A percentile compares a stretch with the other conserved stretches of the same genome.
Evolutionary conservation across 495 filamentous ascomycete species (phyloP).

Genomic region (Penicillium flavigenum): DNA sequence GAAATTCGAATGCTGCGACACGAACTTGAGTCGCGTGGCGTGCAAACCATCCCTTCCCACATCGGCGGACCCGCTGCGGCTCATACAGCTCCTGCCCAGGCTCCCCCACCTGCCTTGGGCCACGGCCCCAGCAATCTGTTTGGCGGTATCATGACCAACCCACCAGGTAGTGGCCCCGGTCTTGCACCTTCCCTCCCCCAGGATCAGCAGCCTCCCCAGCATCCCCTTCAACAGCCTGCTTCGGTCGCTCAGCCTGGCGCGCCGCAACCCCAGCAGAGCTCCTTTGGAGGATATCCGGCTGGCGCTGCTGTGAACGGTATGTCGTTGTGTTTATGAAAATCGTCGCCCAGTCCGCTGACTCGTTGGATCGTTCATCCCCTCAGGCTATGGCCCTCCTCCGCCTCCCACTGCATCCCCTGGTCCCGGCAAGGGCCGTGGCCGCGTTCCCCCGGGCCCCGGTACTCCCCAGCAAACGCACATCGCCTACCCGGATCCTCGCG

Average conservation of each 20-base stretch:
- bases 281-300: conserved; percentile 60
- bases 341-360: conserved; percentile 31
- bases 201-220: conserved; percentile 59
- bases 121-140: conserved; percentile 90
- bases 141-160: conserved; percentile 91
- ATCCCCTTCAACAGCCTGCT: conserved; percentile 59
- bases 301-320: conserved; percentile 67
- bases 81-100: conserved; percentile 75
- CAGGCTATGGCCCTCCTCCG: conserved; percentile 68
- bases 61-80: conserved; percentile 58
- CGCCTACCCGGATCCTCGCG: conserved; percentile 76
- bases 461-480: conserved; percentile 88
- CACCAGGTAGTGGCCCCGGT: conserved; percentile 78
- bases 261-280: conserved; percentile 60
- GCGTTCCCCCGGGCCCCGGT: conserved; percentile 68
- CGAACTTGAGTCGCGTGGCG: conserved; percentile 85
- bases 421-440: conserved; percentile 61
- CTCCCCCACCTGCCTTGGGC: conserved; percentile 82
- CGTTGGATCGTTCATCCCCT: conserved; percentile 4
- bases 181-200: conserved; percentile 80
- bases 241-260: conserved; percentile 61
- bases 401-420: conserved; percentile 85
- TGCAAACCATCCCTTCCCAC: conserved; percentile 63
- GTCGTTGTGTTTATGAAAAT: conserved; percentile 32
- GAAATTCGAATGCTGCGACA: conserved; percentile 81